Evolutionary conservation across 2,329 filamentous ascomycete species (phyloP), one percentile per base, ranked within the genome.

Genomic region (Alternaria arborescens): DNA sequence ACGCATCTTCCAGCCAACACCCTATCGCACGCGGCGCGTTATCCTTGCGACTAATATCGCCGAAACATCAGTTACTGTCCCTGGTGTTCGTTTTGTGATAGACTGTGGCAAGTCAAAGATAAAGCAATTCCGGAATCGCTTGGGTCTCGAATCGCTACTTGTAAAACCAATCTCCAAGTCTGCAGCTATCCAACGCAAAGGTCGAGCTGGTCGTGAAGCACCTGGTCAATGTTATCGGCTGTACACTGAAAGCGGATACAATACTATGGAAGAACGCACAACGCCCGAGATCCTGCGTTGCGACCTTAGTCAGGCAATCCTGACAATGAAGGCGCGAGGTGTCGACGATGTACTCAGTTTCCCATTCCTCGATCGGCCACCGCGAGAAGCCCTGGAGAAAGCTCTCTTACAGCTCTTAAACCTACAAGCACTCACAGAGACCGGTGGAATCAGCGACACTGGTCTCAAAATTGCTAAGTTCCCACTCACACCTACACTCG

Each of bases 41-140:
- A 93, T 99, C 0, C 82, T 99, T 0, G 90, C 94, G 0, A 99
- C 95, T 14, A 99, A 99, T 73, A 98, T 99, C 71, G 95, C 95
- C n/a, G 95, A 99, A 78, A 98, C 95, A 0, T 98, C 95, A 1
- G 91, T 99, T 60, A 99, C 95, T 0, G 94, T 99, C 0, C 91
- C 94, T 0, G 95, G 95, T 2, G 93, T 99, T 7, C 88, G 92
- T 5, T 95, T 91, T 69, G 94, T 99, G 10, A 86, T 99, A 20
- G 95, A 99, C 74, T 91, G 91, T 56, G 95, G 95, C 46, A 97
- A 97, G 72, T 92, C 91, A 8, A 99, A 99, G 76, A 87, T 96
- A 66, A 97, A 97, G 79, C 91, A 97, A 67, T 99, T 93, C 76
- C 90, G 94, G 14, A 87, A 91, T 16, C 86, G 89, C 0, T 85